Evolutionary conservation across 768 basidiomycete species (phyloP), one percentile per base, ranked within the genome.

Genomic region (Leccinum broughii): DNA sequence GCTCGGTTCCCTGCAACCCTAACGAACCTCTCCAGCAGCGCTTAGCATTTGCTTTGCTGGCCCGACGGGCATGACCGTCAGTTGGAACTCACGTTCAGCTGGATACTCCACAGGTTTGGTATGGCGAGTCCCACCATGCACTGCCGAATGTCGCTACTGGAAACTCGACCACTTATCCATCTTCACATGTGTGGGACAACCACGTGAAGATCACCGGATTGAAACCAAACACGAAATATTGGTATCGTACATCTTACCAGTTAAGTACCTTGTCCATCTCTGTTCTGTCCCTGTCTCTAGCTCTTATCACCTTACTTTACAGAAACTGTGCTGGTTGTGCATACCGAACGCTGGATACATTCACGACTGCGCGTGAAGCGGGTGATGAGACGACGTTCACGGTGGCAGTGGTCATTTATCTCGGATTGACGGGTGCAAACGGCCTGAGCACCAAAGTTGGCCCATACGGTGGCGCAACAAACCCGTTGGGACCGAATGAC

Each of bases 161-260:
- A 41, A 57, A 1, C 15, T 72, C 70, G 30, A 56, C 51, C 51
- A 71, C 70, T 3, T 72, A 70, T 53, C 63, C 64, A 15, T 55
- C 59, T 15, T 71, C 70, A 4, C 66, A 66, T 49, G 70, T 72
- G 22, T 71, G 64, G 22, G 62, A 71, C 53, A 72, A 72, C 55
- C 70, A 71, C 37, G 70, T 71, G 26, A 72, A 62, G 49, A 30
- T 71, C 34, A 70, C 64, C 7, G 70, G 64, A 10, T 63, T 71
- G 32, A 57, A 65, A n/a, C 49, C 70, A 14, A 50, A 55, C 10
- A 72, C 70, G 14, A 66, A 57, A 26, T 71, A 71, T 51, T 72
- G 70, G 70, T 71, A 71, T 44, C 68, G 68, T 24, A 59, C 59
- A 5, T 68, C 68, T 20, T 60, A 72, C 59, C 70, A 68, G 70